Evolutionary conservation across 108 stramenopile genomes (phyloP), one percentile per base, ranked within the genome.

Genomic region (Nitzschia sp.): DNA sequence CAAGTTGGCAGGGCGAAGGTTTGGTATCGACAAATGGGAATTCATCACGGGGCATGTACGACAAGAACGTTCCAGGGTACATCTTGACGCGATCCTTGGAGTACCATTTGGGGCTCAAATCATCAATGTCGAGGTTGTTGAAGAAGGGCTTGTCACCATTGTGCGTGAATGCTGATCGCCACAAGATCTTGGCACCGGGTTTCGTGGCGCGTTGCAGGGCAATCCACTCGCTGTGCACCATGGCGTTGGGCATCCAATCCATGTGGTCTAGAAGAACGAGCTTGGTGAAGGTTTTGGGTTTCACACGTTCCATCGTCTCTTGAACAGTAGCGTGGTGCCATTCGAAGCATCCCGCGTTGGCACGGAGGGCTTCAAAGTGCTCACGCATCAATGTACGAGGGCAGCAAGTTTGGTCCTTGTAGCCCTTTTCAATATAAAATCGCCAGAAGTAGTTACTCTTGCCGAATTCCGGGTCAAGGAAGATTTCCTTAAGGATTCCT

Each of bases 141-240:
- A 83, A 83, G 59, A 83, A 83, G 2, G 82, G 78, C 71, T 83
- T 83, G 66, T 83, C 82, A 16, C 80, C 82, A 69, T 75, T 83
- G 60, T 75, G 72, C 27, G 82, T 83, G 67, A 83, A 83, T 32
- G 82, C 82, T 21, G 82, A 83, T 17, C 82, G 82, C 82, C 82
- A 83, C 63, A 83, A 57, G 45, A 79, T 66, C 65, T 75, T 66
- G 44, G 82, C 82, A 29, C 82, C 82, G 2, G 82, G 82, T 17
- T 76, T 71, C 46, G 82, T 68, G 36, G 82, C 78, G 34, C 82
- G 82, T 60, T 83, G 82, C 25, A 83, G 63, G 45, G 82, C 82
- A 56, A 83, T 75, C 82, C 82, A 83, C 59, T 83, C 82, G 56
- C 72, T 78, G 57, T 78, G 77, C n/a, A 83, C 82, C 45, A 83